Evolutionary conservation across 1,284 basidiomycete genomes (phyloP), one percentile per base, ranked within the genome.

Genomic region (Trichosporon sp.): DNA sequence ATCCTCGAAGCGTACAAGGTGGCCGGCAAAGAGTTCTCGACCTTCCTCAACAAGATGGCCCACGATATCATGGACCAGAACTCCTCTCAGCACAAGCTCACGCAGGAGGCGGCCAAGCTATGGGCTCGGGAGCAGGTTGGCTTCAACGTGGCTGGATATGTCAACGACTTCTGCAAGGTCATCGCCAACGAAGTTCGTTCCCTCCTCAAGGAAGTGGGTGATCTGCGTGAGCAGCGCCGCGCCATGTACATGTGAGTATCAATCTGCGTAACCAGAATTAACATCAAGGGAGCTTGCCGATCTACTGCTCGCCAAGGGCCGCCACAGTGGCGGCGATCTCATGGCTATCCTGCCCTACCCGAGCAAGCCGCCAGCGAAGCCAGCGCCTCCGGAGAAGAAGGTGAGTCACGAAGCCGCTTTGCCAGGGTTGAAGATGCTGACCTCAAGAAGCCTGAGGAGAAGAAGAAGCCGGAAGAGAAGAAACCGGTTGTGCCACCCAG

Each of bases 321-420:
- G 78, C 56, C 78, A 80, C 64, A 77, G 74, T 29, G 69, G 70
- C 37, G 76, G 76, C 52, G 79, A 80, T 61, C 65, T 81, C 25
- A 78, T 80, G 75, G 78, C 73, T n/a, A 71, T 80, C n/a, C 57
- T 78, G 59, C 78, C 74, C 8, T 81, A 79, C 66, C 77, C 77
- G 1, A 60, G 70, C 33, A 69, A 65, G 19, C 71, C 73, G 16
- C 72, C 74, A 1, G 69, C 71, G 59, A 72, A 75, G 33, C 74
- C 74, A 2, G 40, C 40, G 7, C 40, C 40, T 14, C 61, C 52
- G 5, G 70, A 62, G 16, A 69, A 69, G 62, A 68, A 68, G 64
- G 62, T 54, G 25, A 31, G 49, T 29, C 34, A 1, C 32, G 9
- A 31, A 40, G 16, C 25, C 19, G 49, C 14, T 4, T 3, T 31